Percentiles rank a stretch among this genome's conserved stretches.
These are phyloP conservation scores for Sphenostylis stenocarpa DNA, from an alignment of 306 rosid species.

Conservation along the genomic window DNA sequence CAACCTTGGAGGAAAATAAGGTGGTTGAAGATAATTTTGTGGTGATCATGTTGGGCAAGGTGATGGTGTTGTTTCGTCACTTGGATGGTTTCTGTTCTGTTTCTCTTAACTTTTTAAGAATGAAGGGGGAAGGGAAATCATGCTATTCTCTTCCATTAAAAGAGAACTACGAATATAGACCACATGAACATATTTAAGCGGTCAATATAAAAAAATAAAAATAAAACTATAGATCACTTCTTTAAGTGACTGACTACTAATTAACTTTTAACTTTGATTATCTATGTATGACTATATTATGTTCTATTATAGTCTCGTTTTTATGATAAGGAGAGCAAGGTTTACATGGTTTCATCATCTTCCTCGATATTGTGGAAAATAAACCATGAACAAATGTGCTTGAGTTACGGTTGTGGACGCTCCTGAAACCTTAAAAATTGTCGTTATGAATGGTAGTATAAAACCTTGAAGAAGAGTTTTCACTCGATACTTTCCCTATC, in stretches of 20 bases:
- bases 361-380: background rate
- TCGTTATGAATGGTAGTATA: background rate
- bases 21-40: slow-evolving; percentile 75
- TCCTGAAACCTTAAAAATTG: background rate
- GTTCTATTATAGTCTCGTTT: background rate
- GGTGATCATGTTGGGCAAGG: slow-evolving; percentile 80
- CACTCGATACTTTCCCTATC: too few relatives aligned
- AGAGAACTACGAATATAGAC: background rate
- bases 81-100: background rate
- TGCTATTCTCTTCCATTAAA: background rate
- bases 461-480: background rate
- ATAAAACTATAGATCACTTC: background rate
- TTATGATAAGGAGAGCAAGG: background rate
- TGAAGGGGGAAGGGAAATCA: background rate
- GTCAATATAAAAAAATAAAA: background rate
- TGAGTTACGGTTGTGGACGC: background rate
- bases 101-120: background rate
- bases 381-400: background rate
- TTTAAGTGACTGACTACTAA: background rate
- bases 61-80: slow-evolving; percentile 23
- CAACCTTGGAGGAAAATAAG: slow-evolving; percentile 71
- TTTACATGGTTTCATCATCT: background rate
- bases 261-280: background rate
- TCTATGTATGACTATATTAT: too few relatives aligned
- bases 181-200: background rate